Percentiles rank a stretch among this genome's conserved stretches.
phyloP scores from a whole-genome alignment of 2,329 filamentous ascomycete genomes.

The Pseudopithomyces maydicus region DNA sequence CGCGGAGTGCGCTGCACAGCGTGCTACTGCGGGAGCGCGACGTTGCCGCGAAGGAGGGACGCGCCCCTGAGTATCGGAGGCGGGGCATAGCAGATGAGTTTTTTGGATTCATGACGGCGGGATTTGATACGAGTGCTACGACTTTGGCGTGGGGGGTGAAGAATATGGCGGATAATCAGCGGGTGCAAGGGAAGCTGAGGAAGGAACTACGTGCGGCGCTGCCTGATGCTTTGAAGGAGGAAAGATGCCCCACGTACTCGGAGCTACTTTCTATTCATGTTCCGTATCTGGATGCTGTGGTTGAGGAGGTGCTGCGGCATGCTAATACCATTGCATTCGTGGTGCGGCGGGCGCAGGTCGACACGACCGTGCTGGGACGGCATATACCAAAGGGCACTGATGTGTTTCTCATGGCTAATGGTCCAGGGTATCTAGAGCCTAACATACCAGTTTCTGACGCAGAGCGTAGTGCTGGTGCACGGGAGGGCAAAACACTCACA shows the following conservation, averaged over 20 bases:
- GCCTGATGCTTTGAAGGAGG: neutral
- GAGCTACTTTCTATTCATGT: constrained; percentile 5
- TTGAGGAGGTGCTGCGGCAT: constrained; percentile 46
- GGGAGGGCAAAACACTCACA: no score
- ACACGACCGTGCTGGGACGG: constrained; percentile 50
- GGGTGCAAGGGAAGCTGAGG: constrained; percentile 9
- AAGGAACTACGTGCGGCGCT: neutral
- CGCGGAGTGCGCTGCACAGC: constrained; percentile 7
- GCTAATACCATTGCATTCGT: constrained; percentile 23
- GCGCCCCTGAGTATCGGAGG: constrained; percentile 7
- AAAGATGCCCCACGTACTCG: neutral
- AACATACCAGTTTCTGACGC: neutral
- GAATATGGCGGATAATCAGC: constrained; percentile 3
- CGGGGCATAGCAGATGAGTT: constrained; percentile 13
- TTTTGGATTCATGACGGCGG: constrained; percentile 9
- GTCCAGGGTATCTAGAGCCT: constrained; percentile 18
- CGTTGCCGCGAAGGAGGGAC: constrained; percentile 10
- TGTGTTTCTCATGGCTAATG: constrained; percentile 36
- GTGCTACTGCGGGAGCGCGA: constrained; percentile 13
- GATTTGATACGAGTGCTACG: constrained; percentile 8
- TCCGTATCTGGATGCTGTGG: constrained; percentile 48
- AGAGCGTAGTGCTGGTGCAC: neutral
- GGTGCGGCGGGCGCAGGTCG: constrained; percentile 39
- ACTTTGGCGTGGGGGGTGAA: constrained; percentile 12
- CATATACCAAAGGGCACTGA: constrained; percentile 47